Percentiles rank a stretch among this genome's conserved stretches.
phyloP scores from a whole-genome alignment of 1,139 yeast species.

The Williopsis jadinii region DNA sequence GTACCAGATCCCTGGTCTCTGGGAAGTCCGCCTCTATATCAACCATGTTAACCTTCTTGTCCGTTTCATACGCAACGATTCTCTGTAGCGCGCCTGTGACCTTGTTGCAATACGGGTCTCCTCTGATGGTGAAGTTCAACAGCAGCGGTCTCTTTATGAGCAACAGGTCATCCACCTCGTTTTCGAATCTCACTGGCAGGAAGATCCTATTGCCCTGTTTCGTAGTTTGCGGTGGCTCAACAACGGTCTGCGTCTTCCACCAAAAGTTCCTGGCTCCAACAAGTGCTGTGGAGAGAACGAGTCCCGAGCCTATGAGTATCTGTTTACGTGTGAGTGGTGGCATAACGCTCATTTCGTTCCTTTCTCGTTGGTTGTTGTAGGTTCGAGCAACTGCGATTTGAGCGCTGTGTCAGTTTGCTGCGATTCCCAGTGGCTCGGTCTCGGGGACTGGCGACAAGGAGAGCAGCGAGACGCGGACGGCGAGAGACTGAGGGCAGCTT shows the following conservation, averaged over 20 bases:
- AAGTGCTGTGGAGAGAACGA: conserved; percentile 15
- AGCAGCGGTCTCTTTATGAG: conserved; percentile 54
- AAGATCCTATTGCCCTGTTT: conserved; percentile 31
- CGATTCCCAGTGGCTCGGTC: too few species aligned
- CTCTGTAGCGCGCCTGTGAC: conserved; percentile 57
- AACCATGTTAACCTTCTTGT: conserved; percentile 50
- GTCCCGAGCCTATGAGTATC: conserved; percentile 20
- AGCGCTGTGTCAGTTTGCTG: too few species aligned
- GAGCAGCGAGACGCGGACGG: too few species aligned
- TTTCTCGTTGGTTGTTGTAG: too few species aligned
- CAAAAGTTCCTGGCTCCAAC: conserved; percentile 20
- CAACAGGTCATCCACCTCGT: conserved; percentile 51
- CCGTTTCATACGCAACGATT: conserved; percentile 47
- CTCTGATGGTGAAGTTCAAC: conserved; percentile 65
- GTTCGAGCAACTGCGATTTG: too few species aligned
- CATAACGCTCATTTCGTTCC: conserved; percentile 7
- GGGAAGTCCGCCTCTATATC: conserved; percentile 65
- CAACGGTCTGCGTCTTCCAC: conserved; percentile 21
- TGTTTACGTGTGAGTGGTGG: conserved; percentile 15
- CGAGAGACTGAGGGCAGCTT: too few species aligned
- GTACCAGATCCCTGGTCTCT: conserved; percentile 45
- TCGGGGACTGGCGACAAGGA: too few species aligned
- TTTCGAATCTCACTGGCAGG: conserved; percentile 37
- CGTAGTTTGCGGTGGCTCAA: conserved; percentile 26
- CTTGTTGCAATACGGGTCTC: conserved; percentile 55